Evolutionary conservation across 2,329 filamentous ascomycete genomes (phyloP).

Genomic region (Fusarium chuoi): DNA sequence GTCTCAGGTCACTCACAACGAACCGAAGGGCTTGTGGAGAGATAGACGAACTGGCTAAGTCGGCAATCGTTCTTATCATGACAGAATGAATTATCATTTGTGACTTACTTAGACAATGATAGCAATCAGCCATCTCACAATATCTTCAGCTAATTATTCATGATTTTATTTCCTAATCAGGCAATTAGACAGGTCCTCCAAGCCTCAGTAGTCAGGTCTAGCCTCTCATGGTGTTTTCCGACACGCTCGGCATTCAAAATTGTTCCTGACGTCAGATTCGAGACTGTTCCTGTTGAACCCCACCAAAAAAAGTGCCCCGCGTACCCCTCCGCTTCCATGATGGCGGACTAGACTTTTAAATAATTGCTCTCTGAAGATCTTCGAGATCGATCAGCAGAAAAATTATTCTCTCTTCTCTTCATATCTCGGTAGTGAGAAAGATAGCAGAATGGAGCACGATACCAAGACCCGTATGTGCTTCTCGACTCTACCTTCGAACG

Average conservation of each 20-base stretch:
- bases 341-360: slow-evolving; percentile 1
- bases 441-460: slow-evolving; percentile 73
- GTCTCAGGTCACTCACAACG: neutral
- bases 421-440: neutral
- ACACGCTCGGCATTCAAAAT: slow-evolving; percentile 8
- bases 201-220: neutral
- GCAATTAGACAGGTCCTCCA: neutral
- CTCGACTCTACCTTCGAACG: neutral
- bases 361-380: slow-evolving; percentile 21
- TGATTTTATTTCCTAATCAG: neutral
- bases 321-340: slow-evolving; percentile 46
- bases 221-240: slow-evolving; percentile 17
- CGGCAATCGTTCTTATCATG: neutral
- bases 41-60: neutral
- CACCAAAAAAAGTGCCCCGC: slow-evolving; percentile 42
- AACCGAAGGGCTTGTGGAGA: too few species aligned
- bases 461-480: slow-evolving; percentile 73
- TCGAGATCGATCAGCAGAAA: slow-evolving; percentile 9
- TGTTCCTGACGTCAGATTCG: slow-evolving; percentile 43
- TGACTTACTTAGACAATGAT: neutral
- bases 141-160: neutral
- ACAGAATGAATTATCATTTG: neutral
- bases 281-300: slow-evolving; percentile 23
- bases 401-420: neutral
- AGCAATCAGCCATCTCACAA: neutral